Evolutionary conservation across 129 eudicot genomes (phyloP).

Genomic region (Cynara cardunculus): DNA sequence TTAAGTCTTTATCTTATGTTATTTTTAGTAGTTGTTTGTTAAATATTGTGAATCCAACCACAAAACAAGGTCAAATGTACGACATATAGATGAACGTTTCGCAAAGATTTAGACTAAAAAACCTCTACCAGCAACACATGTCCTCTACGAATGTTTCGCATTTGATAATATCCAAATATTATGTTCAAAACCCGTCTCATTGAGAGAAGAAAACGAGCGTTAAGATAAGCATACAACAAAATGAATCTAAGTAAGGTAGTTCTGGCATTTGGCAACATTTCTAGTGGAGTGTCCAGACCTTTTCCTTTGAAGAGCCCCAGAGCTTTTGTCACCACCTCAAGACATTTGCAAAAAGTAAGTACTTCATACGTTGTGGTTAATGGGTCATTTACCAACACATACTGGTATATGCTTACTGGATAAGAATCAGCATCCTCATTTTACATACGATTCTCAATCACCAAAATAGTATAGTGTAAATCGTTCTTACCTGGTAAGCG

Average conservation of each 20-base stretch:
- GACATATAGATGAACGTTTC: neutral
- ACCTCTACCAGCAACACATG: constrained; percentile 16
- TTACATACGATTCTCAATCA: neutral
- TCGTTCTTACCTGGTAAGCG: neutral
- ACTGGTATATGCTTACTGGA: neutral
- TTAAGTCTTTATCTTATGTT: neutral
- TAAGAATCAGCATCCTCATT: neutral
- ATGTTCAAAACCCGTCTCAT: neutral
- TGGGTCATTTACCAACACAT: neutral
- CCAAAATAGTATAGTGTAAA: neutral
- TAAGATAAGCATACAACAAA: constrained; percentile 8
- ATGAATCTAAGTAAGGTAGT: constrained; percentile 11
- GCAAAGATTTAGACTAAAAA: constrained; percentile 19
- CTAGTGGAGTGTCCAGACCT: neutral
- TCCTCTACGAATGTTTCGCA: neutral
- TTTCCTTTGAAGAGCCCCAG: constrained; percentile 4
- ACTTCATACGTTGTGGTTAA: neutral
- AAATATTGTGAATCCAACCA: neutral
- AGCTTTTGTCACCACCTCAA: constrained; percentile 33
- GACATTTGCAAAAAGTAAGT: constrained; percentile 32
- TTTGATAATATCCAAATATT: neutral
- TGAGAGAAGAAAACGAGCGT: neutral
- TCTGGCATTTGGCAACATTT: constrained; percentile 1
- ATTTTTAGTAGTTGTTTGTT: neutral
- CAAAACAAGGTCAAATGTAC: constrained; percentile 10